Conservation (phyloP, 306 rosid genomes). For the Prunus campanulata region DNA sequence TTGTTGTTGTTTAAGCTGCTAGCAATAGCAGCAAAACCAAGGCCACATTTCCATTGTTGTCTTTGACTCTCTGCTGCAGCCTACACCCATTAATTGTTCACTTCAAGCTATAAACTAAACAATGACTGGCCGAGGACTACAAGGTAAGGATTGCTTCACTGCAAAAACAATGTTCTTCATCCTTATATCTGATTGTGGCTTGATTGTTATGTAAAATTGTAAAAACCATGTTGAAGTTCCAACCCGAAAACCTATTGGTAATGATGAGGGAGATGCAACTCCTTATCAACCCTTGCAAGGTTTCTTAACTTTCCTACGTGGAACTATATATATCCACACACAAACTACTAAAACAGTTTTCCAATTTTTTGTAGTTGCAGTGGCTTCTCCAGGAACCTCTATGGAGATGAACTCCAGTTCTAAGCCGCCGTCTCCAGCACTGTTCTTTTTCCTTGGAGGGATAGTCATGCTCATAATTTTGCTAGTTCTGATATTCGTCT, state of each 20-base stretch:
- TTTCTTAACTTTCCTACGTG: too few species aligned
- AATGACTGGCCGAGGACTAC: slow-evolving; percentile 46
- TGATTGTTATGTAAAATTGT: neutral
- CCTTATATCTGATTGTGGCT: neutral
- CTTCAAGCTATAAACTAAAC: neutral
- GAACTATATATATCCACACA: too few species aligned
- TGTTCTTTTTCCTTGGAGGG: slow-evolving; percentile 73
- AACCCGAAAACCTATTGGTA: too few species aligned
- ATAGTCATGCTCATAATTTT: slow-evolving; percentile 43
- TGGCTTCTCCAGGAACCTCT: slow-evolving; percentile 29
- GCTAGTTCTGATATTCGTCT: slow-evolving; percentile 43
- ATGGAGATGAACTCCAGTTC: slow-evolving; percentile 18
- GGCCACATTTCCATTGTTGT: neutral
- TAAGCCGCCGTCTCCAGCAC: slow-evolving; percentile 5
- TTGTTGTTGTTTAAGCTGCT: neutral
- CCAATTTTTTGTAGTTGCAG: slow-evolving; percentile 18
- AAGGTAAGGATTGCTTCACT: slow-evolving; percentile 32
- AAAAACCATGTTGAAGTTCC: neutral
- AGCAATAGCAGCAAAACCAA: neutral
- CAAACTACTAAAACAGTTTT: neutral
- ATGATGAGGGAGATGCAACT: too few species aligned
- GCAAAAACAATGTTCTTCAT: neutral
- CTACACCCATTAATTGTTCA: neutral
- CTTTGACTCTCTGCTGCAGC: neutral
- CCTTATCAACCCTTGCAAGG: too few species aligned